Base-by-base conservation (phyloP, 2,329 filamentous ascomycete species). In the Diaporthe amygdali region DNA sequence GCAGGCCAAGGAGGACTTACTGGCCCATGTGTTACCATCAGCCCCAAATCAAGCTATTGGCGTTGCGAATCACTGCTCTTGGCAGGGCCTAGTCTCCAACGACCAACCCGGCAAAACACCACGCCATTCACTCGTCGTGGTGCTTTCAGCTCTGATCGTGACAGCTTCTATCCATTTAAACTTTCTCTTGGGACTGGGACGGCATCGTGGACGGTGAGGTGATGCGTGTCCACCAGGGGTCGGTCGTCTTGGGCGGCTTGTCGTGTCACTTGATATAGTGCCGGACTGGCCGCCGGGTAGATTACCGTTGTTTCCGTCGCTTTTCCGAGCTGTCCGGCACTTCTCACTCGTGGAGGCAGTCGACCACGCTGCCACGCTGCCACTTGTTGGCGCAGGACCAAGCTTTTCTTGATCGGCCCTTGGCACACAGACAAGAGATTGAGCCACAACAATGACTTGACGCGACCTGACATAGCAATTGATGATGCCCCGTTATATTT, bases 1-100 rank as follows among this genome's bases (percentile, higher is more conserved):
- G 59, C 59, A 49, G 59, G 59, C 59, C 59, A 64, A 49, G 59
- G 25, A 2, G 20, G 39, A 22, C 37, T 27, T 52, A 34, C 55
- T 25, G 37, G 25, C 55, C 39, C 56, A 17, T 46, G 41, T 47
- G 30, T 64, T 9, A 37, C 44, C 59, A 10, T 64, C 59, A 63
- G 41, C 59, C 59, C 47, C 59, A 63, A 47, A 47, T 63, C 59
- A 64, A 64, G 59, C 59, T 49, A 64, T 27, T 49, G 59, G 59
- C 44, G 59, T 8, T 27, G 59, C 59, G 44, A 49, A 49, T 49
- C 59, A 49, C 41, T 30, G 41, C n/a, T n/a, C 59, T 64, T 64
- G 44, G 59, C 59, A 64, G 59, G 59, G 59, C 56, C 44, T 6
- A 5, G 10, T 20, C 39, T 63, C 27, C 56, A 32, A 34, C 56